Evolutionary conservation across 2,329 filamentous ascomycete genomes (phyloP).

Genomic region (Claviceps capensis): DNA sequence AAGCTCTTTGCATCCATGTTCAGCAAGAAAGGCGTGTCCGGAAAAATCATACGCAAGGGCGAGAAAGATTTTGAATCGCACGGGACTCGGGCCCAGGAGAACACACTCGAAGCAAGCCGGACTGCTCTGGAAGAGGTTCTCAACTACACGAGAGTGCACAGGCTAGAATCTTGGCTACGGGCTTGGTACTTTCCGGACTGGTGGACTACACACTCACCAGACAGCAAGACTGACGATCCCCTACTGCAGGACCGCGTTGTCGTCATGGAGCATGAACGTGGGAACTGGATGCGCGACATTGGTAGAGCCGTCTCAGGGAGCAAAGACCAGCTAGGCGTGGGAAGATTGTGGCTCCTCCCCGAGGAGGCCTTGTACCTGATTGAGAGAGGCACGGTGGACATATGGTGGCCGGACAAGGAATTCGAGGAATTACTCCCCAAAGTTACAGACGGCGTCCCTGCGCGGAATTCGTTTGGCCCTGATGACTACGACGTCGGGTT

Average conservation of each 20-base stretch:
- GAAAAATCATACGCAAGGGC: conserved; percentile 69
- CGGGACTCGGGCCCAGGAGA: conserved; percentile 68
- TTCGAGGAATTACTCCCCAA: conserved; percentile 34
- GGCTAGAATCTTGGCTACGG: conserved; percentile 48
- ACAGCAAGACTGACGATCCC: conserved; percentile 11
- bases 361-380: conserved; percentile 86
- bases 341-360: conserved; percentile 69
- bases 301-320: conserved; percentile 50
- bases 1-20: conserved; percentile 50
- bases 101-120: conserved; percentile 66
- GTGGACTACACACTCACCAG: conserved; percentile 22
- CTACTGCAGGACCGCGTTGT: conserved; percentile 40
- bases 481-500: conserved; percentile 47
- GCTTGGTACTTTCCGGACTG: conserved; percentile 61
- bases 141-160: conserved; percentile 60
- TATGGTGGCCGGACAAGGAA: conserved; percentile 61
- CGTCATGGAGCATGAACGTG: conserved; percentile 56
- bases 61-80: conserved; percentile 97
- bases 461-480: conserved; percentile 11
- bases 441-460: conserved; percentile 11
- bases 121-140: conserved; percentile 83
- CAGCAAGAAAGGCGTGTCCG: conserved; percentile 34
- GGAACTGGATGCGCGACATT: conserved; percentile 61
- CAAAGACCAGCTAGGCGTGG: conserved; percentile 39
- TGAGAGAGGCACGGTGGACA: conserved; percentile 74